phyloP scores from a whole-genome alignment of 164 flowering plant species.

The Euptelea pleiosperma region DNA sequence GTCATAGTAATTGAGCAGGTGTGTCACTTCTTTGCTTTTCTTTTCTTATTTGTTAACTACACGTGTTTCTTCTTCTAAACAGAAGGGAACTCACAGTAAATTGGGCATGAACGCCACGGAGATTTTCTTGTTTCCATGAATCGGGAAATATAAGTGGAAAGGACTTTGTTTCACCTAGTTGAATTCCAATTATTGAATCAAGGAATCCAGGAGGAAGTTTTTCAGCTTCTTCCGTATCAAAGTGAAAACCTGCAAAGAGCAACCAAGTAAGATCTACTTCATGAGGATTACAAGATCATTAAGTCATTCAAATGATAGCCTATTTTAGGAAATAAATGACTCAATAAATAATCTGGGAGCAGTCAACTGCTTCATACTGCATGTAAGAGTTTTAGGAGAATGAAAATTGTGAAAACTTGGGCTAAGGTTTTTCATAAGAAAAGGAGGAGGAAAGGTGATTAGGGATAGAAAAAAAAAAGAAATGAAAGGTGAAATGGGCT shows the following conservation, averaged over 20 bases:
- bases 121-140: conserved; percentile 82
- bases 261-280: not conserved
- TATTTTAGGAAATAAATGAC: not conserved
- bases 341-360: not conserved
- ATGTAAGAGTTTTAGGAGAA: no score
- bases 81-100: conserved; percentile 63
- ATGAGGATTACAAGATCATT: not conserved
- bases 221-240: conserved; percentile 91
- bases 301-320: not conserved
- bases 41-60: not conserved
- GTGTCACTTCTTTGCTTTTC: not conserved
- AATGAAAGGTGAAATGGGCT: not conserved
- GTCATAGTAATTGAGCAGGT: not conserved
- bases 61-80: not conserved
- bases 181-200: conserved; percentile 69
- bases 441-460: no score
- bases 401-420: no score
- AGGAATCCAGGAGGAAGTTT: conserved; percentile 80
- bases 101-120: conserved; percentile 73
- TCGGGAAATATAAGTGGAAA: conserved; percentile 83
- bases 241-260: conserved; percentile 57
- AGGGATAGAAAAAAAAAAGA: no score
- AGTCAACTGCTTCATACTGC: not conserved
- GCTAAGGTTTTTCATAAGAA: no score
- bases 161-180: conserved; percentile 76